phyloP scores from a whole-genome alignment of 495 filamentous ascomycete genomes.

The Penicillium bovifimosum region DNA sequence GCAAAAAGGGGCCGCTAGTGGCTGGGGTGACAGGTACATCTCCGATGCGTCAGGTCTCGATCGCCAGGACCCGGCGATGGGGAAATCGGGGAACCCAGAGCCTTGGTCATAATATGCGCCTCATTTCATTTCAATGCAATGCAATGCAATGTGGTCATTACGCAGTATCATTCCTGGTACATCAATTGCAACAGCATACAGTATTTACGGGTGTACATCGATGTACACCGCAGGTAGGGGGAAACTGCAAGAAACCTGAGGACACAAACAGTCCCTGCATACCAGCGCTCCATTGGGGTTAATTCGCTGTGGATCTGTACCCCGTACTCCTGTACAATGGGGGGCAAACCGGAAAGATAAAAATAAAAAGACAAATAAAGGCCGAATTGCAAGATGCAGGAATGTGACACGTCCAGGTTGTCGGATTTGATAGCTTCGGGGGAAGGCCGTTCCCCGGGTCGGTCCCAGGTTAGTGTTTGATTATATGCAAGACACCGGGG shows the following conservation, averaged over 20 bases:
- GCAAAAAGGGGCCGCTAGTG: background rate
- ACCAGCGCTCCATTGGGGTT: conserved; percentile 13
- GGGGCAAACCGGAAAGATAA: background rate
- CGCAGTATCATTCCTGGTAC: conserved; percentile 6
- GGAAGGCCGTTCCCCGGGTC: conserved; percentile 18
- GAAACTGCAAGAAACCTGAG: conserved; percentile 3
- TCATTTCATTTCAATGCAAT: background rate
- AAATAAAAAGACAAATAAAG: background rate
- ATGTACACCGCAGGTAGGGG: background rate
- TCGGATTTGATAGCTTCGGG: conserved; percentile 22
- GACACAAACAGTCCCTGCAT: conserved; percentile 18
- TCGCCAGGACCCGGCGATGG: background rate
- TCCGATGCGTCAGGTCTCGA: conserved; percentile 2
- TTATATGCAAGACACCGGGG: conserved; percentile 16
- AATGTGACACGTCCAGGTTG: conserved; percentile 20
- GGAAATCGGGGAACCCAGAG: background rate
- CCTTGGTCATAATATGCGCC: conserved; percentile 3
- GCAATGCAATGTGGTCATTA: background rate
- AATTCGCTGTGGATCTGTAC: conserved; percentile 5
- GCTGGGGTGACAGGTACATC: conserved; percentile 2
- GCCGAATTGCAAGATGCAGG: background rate
- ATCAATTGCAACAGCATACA: background rate
- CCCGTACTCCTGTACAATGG: background rate
- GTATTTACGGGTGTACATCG: no score
- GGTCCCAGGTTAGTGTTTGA: conserved; percentile 7